Evolutionary conservation across 192 early-diverging fungal genomes (phyloP).

Genomic region (Coemansia furcata): DNA sequence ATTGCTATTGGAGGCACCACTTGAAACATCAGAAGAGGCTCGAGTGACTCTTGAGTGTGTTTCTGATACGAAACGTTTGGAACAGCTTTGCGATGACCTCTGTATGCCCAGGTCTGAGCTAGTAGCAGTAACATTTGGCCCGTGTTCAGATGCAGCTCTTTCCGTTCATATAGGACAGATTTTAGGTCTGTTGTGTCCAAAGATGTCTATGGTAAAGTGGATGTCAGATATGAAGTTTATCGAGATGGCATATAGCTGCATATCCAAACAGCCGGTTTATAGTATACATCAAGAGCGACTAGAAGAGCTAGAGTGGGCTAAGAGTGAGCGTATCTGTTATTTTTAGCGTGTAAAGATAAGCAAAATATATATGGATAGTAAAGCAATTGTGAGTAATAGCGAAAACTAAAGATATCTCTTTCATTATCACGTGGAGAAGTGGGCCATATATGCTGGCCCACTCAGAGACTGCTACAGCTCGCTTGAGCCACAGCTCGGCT

Average conservation of each 20-base stretch:
- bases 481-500: no score
- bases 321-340: neutral
- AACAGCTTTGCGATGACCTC: neutral
- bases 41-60: neutral
- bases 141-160: neutral
- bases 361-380: no score
- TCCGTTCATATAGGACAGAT: neutral
- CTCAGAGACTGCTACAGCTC: no score
- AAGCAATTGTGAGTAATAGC: no score
- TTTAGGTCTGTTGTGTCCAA: neutral
- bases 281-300: neutral
- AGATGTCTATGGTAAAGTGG: neutral
- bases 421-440: no score
- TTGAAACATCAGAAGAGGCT: neutral
- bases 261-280: neutral
- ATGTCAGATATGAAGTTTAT: neutral
- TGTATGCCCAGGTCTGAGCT: neutral
- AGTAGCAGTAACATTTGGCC: neutral
- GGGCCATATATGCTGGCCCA: no score
- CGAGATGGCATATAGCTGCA: neutral
- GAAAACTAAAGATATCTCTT: no score
- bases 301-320: neutral
- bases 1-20: neutral
- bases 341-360: no score
- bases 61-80: neutral